phyloP scores from a whole-genome alignment of 2,329 filamentous ascomycete species.

The Geosmithia putterillii region DNA sequence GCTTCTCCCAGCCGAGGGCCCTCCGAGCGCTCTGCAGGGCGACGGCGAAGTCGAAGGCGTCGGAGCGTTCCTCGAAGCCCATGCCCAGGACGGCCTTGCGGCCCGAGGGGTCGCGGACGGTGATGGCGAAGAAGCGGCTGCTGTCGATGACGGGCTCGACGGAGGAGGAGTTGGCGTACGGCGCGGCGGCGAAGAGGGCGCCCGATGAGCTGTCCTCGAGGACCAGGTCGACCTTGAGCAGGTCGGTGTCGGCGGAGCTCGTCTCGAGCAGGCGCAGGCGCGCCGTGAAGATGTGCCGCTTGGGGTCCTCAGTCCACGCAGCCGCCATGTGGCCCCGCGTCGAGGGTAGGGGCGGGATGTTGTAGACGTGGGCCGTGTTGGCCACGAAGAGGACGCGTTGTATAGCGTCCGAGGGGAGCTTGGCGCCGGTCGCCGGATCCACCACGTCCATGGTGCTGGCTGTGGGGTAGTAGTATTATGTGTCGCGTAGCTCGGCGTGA shows the following conservation, averaged over 20 bases:
- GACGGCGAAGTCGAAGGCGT: conserved; percentile 78
- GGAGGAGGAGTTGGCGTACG: conserved; percentile 52
- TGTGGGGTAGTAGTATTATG: no score
- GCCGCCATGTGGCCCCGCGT: conserved; percentile 70
- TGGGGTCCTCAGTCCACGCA: conserved; percentile 60
- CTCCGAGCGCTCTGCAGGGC: conserved; percentile 67
- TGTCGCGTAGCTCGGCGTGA: no score
- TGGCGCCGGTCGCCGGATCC: conserved; percentile 58
- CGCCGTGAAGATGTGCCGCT: conserved; percentile 74
- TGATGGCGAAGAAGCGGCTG: conserved; percentile 72
- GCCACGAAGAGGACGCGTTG: conserved; percentile 75
- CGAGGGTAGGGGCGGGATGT: conserved; percentile 67
- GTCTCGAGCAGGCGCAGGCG: conserved; percentile 71
- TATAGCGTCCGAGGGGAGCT: conserved; percentile 64
- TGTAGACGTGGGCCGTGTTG: conserved; percentile 69
- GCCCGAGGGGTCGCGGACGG: conserved; percentile 63
- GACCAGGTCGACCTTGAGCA: conserved; percentile 61
- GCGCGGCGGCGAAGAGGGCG: conserved; percentile 72
- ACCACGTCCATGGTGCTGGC: conserved; percentile 41
- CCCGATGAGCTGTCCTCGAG: conserved; percentile 65
- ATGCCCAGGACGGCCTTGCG: conserved; percentile 72
- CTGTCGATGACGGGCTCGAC: conserved; percentile 74
- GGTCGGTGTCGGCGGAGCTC: conserved; percentile 25
- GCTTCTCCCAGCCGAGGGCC: conserved; percentile 47
- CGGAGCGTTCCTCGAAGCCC: conserved; percentile 76